Percentiles rank a stretch among this genome's conserved stretches.
These are phyloP conservation scores for Aplosporella prunicola DNA, from an alignment of 2,329 filamentous ascomycete genomes.

Conservation along the genomic window DNA sequence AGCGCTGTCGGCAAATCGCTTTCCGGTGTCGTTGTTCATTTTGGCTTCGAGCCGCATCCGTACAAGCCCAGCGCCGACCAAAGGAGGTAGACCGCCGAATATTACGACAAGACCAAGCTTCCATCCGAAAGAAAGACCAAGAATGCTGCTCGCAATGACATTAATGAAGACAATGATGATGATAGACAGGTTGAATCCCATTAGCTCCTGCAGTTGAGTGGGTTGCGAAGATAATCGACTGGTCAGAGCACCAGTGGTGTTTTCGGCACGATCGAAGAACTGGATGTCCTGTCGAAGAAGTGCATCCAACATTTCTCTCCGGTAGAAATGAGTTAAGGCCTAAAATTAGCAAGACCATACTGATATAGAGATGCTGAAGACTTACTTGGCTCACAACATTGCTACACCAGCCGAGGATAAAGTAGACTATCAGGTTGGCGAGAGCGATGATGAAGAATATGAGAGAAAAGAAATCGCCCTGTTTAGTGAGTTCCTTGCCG, in stretches of 20 bases:
- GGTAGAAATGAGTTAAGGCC: conserved; percentile 29
- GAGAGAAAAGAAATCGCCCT: conserved; percentile 24
- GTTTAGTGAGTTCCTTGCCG: conserved; percentile 29
- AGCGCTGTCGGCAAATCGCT: conserved; percentile 69
- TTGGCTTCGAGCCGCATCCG: conserved; percentile 77
- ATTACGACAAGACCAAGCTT: conserved; percentile 56
- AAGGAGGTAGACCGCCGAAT: conserved; percentile 23
- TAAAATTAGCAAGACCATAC: conserved; percentile 20
- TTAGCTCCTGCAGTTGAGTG: conserved; percentile 78
- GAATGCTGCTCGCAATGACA: conserved; percentile 56
- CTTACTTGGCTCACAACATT: conserved; percentile 39
- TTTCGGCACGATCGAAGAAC: conserved; percentile 81
- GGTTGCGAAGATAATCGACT: conserved; percentile 79
- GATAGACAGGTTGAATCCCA: conserved; percentile 74
- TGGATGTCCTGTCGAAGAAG: conserved; percentile 79
- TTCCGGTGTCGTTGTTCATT: conserved; percentile 47
- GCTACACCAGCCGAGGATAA: conserved; percentile 35
- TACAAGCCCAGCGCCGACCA: conserved; percentile 66
- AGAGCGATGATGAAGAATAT: conserved; percentile 49
- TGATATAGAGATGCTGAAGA: too few species aligned
- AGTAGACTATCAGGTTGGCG: conserved; percentile 36
- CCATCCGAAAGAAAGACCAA: conserved; percentile 67
- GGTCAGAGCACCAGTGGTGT: conserved; percentile 76
- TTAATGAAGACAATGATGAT: conserved; percentile 70
- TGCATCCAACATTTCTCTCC: conserved; percentile 68